Evolutionary conservation across 768 basidiomycete species (phyloP), one percentile per base, ranked within the genome.

Genomic region (Wakefieldia striispora): DNA sequence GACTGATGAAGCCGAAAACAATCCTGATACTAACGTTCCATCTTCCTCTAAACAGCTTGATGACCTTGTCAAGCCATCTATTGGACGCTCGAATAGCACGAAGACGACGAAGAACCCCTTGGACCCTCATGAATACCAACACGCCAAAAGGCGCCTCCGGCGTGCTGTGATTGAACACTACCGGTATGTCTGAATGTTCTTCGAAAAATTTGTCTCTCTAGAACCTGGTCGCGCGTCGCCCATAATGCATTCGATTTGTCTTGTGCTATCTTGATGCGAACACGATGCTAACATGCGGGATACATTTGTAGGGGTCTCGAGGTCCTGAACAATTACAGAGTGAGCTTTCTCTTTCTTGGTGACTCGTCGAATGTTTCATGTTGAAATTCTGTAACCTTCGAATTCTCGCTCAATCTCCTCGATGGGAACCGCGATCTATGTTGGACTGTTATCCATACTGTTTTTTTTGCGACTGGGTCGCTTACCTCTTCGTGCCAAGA

Each of bases 311-410:
- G 91, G 9, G 85, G 79, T 10, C 70, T 95, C 35, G 93, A 97
- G 64, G 73, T 88, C 42, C 73, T 98, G 53, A 89, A 92, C 59
- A 91, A 95, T 64, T 98, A 95, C 66, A 79, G 91, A 23, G 91
- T 91, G 44, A 27, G 44, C 4, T 17, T 27, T 47, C 14, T 34
- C 40, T 24, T 7, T 20, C 1, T 10, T 33, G 14, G 33, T 33
- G 16, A 6, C 3, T 7, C 6, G 13, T n/a, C 40, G 6, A n/a
- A 14, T 47, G 33, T 34, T 40, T 14, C n/a, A n/a, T 20, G 16
- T 29, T 42, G 20, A 42, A n/a, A 19, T 50, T 33, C 12, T 39
- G 9, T 19, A 23, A 36, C 26, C 27, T 17, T 41, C 17, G 19
- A 17, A 27, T 43, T 26, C 11, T 46, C 29, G 10, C 9, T 41